Conservation (phyloP, 148 eudicot genomes). For the Camellia granthamiana region DNA sequence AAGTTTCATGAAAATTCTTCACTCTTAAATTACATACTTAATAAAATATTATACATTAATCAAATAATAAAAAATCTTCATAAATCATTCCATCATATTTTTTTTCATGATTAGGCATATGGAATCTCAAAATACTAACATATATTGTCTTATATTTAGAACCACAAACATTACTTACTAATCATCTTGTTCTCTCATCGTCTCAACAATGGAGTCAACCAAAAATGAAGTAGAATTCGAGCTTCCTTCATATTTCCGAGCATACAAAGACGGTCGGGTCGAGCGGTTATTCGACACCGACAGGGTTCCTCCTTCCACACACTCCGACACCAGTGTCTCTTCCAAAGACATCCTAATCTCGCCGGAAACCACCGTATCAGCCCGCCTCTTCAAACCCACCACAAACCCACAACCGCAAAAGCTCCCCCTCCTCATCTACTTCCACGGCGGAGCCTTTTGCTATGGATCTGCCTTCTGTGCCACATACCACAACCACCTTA, state of each 20-base stretch:
- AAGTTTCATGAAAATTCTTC: no score
- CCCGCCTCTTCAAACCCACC: slow-evolving; percentile 21
- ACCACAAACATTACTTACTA: no score
- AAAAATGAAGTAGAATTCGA: slow-evolving; percentile 4
- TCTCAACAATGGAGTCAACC: not conserved
- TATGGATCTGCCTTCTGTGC: slow-evolving; percentile 11
- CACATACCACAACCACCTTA: slow-evolving; percentile 22
- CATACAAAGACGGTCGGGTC: slow-evolving; percentile 19
- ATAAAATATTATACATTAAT: no score
- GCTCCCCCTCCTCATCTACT: slow-evolving; percentile 6
- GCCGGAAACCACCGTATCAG: not conserved
- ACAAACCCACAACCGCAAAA: not conserved
- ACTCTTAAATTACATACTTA: no score
- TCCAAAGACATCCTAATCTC: slow-evolving; percentile 22
- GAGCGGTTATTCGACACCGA: slow-evolving; percentile 11
- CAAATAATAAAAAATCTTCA: no score
- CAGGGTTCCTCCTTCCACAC: slow-evolving; percentile 8
- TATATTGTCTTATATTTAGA: no score
- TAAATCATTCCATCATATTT: no score
- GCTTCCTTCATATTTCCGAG: slow-evolving; percentile 15
- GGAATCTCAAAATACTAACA: no score
- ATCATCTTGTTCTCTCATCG: not conserved
- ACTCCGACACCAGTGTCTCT: slow-evolving; percentile 7
- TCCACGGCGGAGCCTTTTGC: slow-evolving; percentile 16
- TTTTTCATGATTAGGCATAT: no score